phyloP scores from a whole-genome alignment of 768 basidiomycete species.

The Lentinula raphanica region DNA sequence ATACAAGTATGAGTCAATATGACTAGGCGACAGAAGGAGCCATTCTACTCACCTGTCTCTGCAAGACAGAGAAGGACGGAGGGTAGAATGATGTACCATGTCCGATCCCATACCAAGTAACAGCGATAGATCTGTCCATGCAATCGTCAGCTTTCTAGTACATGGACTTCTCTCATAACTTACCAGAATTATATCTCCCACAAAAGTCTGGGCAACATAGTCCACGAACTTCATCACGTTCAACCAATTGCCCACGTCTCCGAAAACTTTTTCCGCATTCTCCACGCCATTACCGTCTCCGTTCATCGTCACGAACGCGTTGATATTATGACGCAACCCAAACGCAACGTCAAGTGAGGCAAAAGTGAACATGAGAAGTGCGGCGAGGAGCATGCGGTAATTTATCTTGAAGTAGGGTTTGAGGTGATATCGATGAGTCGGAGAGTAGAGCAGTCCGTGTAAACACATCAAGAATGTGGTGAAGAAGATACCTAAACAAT shows the following conservation, averaged over 20 bases:
- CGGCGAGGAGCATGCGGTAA: constrained; percentile 31
- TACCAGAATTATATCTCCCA: constrained; percentile 40
- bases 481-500: constrained; percentile 26
- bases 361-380: constrained; percentile 34
- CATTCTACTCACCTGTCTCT: constrained; percentile 22
- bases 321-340: constrained; percentile 34
- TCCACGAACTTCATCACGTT: constrained; percentile 37
- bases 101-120: constrained; percentile 30
- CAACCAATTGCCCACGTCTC: constrained; percentile 31
- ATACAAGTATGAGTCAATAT: not conserved
- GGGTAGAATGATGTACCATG: constrained; percentile 24
- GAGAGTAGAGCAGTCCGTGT: constrained; percentile 19
- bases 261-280: constrained; percentile 26
- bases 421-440: constrained; percentile 27
- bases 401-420: constrained; percentile 15
- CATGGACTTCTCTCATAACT: constrained; percentile 6
- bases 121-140: constrained; percentile 30
- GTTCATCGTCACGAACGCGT: constrained; percentile 32
- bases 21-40: not conserved
- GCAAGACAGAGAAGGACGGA: constrained; percentile 31
- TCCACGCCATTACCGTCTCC: constrained; percentile 6
- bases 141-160: not conserved
- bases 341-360: constrained; percentile 37
- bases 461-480: constrained; percentile 32
- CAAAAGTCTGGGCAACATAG: constrained; percentile 37